Evolutionary conservation across 1,139 yeast genomes (phyloP), one percentile per base, ranked within the genome.

Genomic region (Hansenula anomala): DNA sequence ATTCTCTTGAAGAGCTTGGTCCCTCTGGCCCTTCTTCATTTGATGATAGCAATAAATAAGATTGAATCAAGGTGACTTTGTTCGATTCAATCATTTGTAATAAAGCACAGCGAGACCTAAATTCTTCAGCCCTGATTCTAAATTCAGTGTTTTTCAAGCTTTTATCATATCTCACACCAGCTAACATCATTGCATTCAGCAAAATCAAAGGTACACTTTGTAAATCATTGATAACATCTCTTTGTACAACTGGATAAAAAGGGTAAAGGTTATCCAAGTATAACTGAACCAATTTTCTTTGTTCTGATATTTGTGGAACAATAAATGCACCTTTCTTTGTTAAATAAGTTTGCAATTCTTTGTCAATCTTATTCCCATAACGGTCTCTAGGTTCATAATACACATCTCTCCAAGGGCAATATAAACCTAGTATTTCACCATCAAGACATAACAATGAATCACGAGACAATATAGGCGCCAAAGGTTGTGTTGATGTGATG

Each of bases 1-100:
- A 34, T 22, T 37, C 39, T 30, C 42, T 36, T 24, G 45, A 24
- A 11, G 18, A 13, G 5, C 31, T 30, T 8, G 45, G 23, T 2
- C 45, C 45, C 11, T 39, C 37, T 3, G 42, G 37, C 6, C 45
- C 45, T 37, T 42, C 45, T 33, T 42, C 45, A 19, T 33, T 36
- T 19, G 28, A 27, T 6, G 45, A 42, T 4, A 39, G 14, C 5
- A 42, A 33, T 15, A 42, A 16, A 26, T 27, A 39, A 12, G 42
- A 33, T 28, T 42, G 45, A 3, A 42, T 15, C 6, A 42, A 14
- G 4, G 45, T 42, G 17, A 42, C 33, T 29, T 37, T 42, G 18
- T 42, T 37, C 0, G 36, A 22, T 16, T 39, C 43, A 23, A 40
- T 30, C 45, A 40, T 42, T 23, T 42, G 39, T 18, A 42, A 20